A percentile compares a stretch with the other conserved stretches of the same genome.
phyloP scores from a whole-genome alignment of 1,284 basidiomycete genomes.

The Phaffia rhodozyma region DNA sequence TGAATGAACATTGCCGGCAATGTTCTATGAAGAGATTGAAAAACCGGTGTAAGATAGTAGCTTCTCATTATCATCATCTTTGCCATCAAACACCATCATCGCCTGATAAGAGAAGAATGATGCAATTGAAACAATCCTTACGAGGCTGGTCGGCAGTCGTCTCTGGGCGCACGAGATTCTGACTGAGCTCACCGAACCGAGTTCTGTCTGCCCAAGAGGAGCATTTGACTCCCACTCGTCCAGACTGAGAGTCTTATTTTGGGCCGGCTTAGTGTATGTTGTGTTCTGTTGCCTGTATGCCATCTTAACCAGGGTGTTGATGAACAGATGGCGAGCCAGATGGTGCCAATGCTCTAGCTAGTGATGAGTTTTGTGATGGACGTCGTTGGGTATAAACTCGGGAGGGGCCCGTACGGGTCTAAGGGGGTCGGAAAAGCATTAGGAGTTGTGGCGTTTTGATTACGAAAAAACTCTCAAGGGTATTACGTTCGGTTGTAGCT shows the following conservation, averaged over 20 bases:
- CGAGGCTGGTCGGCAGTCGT: conserved; percentile 47
- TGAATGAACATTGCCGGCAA: conserved; percentile 22
- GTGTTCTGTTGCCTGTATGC: too few relatives aligned
- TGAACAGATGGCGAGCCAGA: too few relatives aligned
- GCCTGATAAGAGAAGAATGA: not conserved
- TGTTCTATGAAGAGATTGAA: conserved; percentile 19
- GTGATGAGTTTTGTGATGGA: too few relatives aligned
- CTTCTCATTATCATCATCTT: not conserved
- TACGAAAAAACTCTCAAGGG: too few relatives aligned
- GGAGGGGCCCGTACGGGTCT: too few relatives aligned
- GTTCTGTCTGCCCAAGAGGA: conserved; percentile 56
- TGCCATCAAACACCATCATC: not conserved
- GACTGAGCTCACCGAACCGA: conserved; percentile 51
- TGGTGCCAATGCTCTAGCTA: too few relatives aligned
- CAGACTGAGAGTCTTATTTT: conserved; percentile 39
- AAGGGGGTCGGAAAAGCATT: too few relatives aligned
- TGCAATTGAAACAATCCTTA: conserved; percentile 42
- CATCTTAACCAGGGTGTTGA: too few relatives aligned
- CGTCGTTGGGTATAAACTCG: too few relatives aligned
- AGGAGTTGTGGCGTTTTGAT: too few relatives aligned
- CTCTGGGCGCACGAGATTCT: conserved; percentile 51
- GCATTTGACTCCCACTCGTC: conserved; percentile 83
- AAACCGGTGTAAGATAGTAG: not conserved
- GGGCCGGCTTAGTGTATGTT: too few relatives aligned
- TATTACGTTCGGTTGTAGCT: too few relatives aligned